A percentile compares a stretch with the other conserved stretches of the same genome.
These are phyloP conservation scores for Fusarium odoratissimum DNA, from an alignment of 2,329 filamentous ascomycete genomes.

Conservation along the genomic window DNA sequence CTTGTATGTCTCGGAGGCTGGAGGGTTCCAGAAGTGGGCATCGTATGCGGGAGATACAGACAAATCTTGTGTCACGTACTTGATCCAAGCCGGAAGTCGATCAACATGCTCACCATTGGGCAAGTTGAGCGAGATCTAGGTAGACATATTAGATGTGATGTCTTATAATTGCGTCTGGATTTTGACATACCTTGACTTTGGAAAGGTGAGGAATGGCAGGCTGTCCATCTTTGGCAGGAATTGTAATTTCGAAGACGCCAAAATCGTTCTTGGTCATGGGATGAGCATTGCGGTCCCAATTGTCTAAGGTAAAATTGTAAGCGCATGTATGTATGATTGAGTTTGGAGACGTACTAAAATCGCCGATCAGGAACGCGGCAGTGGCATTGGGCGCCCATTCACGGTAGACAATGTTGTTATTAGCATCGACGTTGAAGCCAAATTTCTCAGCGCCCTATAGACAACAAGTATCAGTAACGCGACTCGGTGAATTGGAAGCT, in stretches of 20 bases:
- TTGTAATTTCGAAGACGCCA: slow-evolving; percentile 85
- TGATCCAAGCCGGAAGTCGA: slow-evolving; percentile 95
- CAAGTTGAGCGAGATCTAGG: slow-evolving; percentile 83
- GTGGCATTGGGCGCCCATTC: slow-evolving; percentile 96
- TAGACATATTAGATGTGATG: slow-evolving; percentile 9
- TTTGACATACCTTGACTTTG: slow-evolving; percentile 83
- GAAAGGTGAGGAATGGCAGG: slow-evolving; percentile 90
- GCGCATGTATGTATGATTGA: slow-evolving; percentile 11
- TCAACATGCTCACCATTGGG: slow-evolving; percentile 85
- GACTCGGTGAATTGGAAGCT: not conserved
- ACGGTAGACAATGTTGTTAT: slow-evolving; percentile 89
- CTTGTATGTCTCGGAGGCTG: slow-evolving; percentile 76
- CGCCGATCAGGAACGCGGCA: slow-evolving; percentile 87
- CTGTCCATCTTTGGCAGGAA: slow-evolving; percentile 79
- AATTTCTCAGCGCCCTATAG: slow-evolving; percentile 83
- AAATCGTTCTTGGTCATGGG: slow-evolving; percentile 88
- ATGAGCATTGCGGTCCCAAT: slow-evolving; percentile 85
- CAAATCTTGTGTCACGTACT: slow-evolving; percentile 93
- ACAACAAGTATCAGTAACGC: slow-evolving; percentile 9
- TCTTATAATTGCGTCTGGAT: not conserved
- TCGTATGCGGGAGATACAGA: slow-evolving; percentile 92
- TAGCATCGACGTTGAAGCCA: slow-evolving; percentile 82
- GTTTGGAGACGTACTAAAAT: slow-evolving; percentile 78
- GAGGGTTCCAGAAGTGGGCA: slow-evolving; percentile 96
- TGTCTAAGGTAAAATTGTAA: slow-evolving; percentile 66